Evolutionary conservation across 1,284 basidiomycete genomes (phyloP).

Genomic region (Cutaneotrichosporon cavernicola): DNA sequence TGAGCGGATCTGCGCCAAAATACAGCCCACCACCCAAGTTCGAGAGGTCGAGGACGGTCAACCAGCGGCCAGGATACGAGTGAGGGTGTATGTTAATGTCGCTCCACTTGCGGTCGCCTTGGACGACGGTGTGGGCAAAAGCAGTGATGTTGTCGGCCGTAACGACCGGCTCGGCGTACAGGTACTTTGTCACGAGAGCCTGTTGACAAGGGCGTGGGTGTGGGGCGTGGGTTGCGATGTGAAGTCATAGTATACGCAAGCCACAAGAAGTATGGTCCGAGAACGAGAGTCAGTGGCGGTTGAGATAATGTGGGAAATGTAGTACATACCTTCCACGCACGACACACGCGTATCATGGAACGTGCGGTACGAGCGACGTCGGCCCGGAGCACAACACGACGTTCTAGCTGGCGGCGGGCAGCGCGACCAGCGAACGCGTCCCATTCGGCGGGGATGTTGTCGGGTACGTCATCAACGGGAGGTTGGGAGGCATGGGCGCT

Average conservation of each 20-base stretch:
- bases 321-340: conserved; percentile 65
- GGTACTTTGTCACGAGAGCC: conserved; percentile 66
- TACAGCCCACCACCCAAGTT: conserved; percentile 57
- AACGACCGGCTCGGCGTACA: conserved; percentile 64
- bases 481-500: not conserved
- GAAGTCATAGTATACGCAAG: not conserved
- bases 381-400: conserved; percentile 8
- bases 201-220: conserved; percentile 41
- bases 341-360: conserved; percentile 64
- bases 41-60: conserved; percentile 69
- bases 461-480: not conserved
- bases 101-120: conserved; percentile 75
- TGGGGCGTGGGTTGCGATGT: not conserved
- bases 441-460: conserved; percentile 22
- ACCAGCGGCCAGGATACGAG: conserved; percentile 78
- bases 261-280: conserved; percentile 6
- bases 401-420: conserved; percentile 11
- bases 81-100: conserved; percentile 77
- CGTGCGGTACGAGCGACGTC: conserved; percentile 18
- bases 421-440: conserved; percentile 35
- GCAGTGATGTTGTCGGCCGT: conserved; percentile 58
- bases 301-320: not conserved
- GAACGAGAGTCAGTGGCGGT: conserved; percentile 5
- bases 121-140: conserved; percentile 61
- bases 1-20: conserved; percentile 63